Percentiles rank a stretch among this genome's conserved stretches.
phyloP scores from a whole-genome alignment of 2,329 filamentous ascomycete species.

The Cladosporium phlei region DNA sequence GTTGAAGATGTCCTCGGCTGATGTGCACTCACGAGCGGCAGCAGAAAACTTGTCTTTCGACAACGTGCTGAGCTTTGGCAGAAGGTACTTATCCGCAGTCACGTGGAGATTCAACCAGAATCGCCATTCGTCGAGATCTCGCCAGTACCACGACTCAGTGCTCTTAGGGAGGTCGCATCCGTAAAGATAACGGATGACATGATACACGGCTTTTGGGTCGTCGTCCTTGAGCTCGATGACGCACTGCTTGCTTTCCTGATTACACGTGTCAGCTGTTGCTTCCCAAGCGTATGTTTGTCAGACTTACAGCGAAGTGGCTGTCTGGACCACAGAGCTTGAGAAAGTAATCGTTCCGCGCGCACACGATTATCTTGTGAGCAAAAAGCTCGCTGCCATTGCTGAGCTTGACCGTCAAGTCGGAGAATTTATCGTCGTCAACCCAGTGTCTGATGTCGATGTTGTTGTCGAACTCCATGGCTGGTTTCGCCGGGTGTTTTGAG shows the following conservation, averaged over 20 bases:
- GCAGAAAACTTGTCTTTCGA: not conserved
- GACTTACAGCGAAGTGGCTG: conserved; percentile 2
- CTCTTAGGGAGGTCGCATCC: not conserved
- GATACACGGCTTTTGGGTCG: not conserved
- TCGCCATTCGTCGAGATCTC: no score
- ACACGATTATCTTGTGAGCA: conserved; percentile 2
- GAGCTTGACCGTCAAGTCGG: not conserved
- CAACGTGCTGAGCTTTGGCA: not conserved
- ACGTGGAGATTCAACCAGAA: not conserved
- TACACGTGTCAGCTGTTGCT: not conserved
- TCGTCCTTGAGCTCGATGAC: not conserved
- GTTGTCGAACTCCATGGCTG: no score
- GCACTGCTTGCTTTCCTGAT: not conserved
- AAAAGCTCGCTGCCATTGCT: not conserved
- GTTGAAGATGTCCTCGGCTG: not conserved
- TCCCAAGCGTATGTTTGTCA: no score
- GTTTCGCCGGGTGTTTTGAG: no score
- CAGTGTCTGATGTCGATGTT: no score
- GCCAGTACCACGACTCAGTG: no score
- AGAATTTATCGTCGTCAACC: not conserved
- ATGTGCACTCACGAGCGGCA: not conserved
- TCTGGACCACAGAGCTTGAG: not conserved
- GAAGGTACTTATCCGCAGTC: conserved; percentile 3
- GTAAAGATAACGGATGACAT: not conserved
- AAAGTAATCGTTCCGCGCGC: not conserved